Conservation (phyloP, 768 basidiomycete species). For the Xanthoconium purpureum region DNA sequence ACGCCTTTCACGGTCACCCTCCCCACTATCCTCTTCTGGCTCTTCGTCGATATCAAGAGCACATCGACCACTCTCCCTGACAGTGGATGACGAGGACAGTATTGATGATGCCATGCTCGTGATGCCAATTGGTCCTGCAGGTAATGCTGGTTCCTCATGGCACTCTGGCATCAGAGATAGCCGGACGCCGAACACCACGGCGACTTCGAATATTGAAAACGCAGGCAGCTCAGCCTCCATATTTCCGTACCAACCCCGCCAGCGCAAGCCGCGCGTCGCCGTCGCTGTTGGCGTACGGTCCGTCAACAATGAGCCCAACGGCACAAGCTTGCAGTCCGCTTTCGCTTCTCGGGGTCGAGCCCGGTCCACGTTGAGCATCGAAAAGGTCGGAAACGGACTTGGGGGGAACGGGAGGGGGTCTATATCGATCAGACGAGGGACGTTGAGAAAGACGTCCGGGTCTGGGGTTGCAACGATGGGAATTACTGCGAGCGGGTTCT, state of each 20-base stretch:
- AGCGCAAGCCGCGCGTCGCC: slow-evolving; percentile 35
- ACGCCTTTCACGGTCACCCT: slow-evolving; percentile 27
- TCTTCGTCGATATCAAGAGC: slow-evolving; percentile 25
- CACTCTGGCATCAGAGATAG: slow-evolving; percentile 8
- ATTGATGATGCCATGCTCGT: slow-evolving; percentile 74
- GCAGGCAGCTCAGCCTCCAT: not conserved
- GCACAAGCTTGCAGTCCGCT: slow-evolving; percentile 25
- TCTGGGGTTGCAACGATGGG: slow-evolving; percentile 75
- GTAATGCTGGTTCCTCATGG: slow-evolving; percentile 10
- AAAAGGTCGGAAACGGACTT: slow-evolving; percentile 32
- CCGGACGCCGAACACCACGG: slow-evolving; percentile 17
- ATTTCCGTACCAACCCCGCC: slow-evolving; percentile 40
- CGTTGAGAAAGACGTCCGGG: slow-evolving; percentile 59
- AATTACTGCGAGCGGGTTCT: slow-evolving; percentile 77
- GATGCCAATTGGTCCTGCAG: slow-evolving; percentile 59
- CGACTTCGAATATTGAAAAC: slow-evolving; percentile 25
- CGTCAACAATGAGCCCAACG: slow-evolving; percentile 32
- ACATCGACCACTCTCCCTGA: slow-evolving; percentile 25
- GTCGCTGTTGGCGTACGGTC: slow-evolving; percentile 30
- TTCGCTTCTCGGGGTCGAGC: slow-evolving; percentile 41
- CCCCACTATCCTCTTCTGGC: slow-evolving; percentile 22
- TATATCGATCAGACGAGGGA: slow-evolving; percentile 64
- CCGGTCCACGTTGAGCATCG: slow-evolving; percentile 65
- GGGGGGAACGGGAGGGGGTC: slow-evolving; percentile 46
- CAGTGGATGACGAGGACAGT: slow-evolving; percentile 63